A percentile compares a stretch with the other conserved stretches of the same genome.
Evolutionary conservation across 352 stramenopile genomes (phyloP).

Genomic region (Pythium phragmitis): DNA sequence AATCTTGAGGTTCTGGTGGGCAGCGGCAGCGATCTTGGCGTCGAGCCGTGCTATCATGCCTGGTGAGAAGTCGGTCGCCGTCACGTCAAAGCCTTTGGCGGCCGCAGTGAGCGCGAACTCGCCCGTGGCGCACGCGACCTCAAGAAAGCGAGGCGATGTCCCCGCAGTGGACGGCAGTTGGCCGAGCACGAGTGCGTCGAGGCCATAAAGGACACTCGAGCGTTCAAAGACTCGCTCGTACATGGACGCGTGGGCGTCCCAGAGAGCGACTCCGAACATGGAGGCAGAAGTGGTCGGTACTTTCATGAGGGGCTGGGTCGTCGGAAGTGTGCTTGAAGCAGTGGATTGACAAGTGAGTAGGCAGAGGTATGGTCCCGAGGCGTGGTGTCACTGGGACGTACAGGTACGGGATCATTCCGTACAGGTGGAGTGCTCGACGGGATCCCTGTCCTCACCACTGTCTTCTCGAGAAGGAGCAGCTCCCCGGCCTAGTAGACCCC

Average conservation of each 20-base stretch:
- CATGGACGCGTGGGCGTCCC: neutral
- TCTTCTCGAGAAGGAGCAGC: too few relatives aligned
- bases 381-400: too few relatives aligned
- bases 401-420: too few relatives aligned
- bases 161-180: conserved; percentile 64
- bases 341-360: neutral
- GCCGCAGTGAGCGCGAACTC: conserved; percentile 9
- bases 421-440: too few relatives aligned
- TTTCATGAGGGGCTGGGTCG: neutral
- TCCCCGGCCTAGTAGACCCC: too few relatives aligned
- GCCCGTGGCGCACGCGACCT: conserved; percentile 22
- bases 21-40: conserved; percentile 4
- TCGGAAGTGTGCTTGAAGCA: neutral
- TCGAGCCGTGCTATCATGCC: conserved; percentile 13
- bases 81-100: conserved; percentile 18
- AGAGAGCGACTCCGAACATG: neutral
- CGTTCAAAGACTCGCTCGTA: conserved; percentile 5
- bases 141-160: conserved; percentile 30
- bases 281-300: too few relatives aligned
- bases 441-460: too few relatives aligned
- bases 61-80: conserved; percentile 18
- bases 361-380: neutral
- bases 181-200: conserved; percentile 53
- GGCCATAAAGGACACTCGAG: conserved; percentile 40
- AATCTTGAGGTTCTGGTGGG: neutral